Evolutionary conservation across 2,329 filamentous ascomycete genomes (phyloP), one percentile per base, ranked within the genome.

Genomic region (Penicillium sp.): DNA sequence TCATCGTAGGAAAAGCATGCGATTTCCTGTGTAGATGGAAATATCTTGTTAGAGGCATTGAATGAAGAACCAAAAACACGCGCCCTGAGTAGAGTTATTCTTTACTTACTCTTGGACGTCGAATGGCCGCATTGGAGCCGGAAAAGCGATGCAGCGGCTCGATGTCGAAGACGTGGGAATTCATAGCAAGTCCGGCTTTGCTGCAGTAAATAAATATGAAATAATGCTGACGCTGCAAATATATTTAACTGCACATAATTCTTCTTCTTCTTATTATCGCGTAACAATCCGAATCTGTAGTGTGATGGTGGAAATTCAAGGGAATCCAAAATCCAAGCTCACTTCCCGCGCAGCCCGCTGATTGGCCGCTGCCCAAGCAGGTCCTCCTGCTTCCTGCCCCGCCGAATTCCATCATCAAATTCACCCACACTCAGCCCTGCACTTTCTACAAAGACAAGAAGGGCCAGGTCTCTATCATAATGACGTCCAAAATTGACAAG

Each of bases 1-100:
- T 91, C 84, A 70, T 97, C 90, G 73, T 94, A 97, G 8, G 93
- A 97, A 75, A 97, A 99, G 74, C 82, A 91, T 3, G 93, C 83
- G 62, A 99, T 89, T 77, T 99, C 94, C 87, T 93, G n/a, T n/a
- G 42, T 18, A 30, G 49, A 61, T 60, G 63, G 14, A 35, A 52
- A 55, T 16, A 18, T 30, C 26, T 40, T 18, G 35, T 55, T 28
- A 55, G n/a, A n/a, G 23, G 18, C 1, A 14, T 8, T 28, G 16
- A 23, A 30, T 14, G 5, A 21, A 26, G 43, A 40, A 12, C 18
- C 26, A 28, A 11, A 11, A 9, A 30, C 8, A 30, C 28, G 28
- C 28, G 28, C 28, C 12, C 4, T 30, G 8, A 26, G 5, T 42
- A 48, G 26, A 52, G 51, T 18, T 43, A 26, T 50, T 48, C 23